Percentiles rank a stretch among this genome's conserved stretches.
These are phyloP conservation scores for Apiospora hydei DNA, from an alignment of 2,329 filamentous ascomycete genomes.

Conservation along the genomic window DNA sequence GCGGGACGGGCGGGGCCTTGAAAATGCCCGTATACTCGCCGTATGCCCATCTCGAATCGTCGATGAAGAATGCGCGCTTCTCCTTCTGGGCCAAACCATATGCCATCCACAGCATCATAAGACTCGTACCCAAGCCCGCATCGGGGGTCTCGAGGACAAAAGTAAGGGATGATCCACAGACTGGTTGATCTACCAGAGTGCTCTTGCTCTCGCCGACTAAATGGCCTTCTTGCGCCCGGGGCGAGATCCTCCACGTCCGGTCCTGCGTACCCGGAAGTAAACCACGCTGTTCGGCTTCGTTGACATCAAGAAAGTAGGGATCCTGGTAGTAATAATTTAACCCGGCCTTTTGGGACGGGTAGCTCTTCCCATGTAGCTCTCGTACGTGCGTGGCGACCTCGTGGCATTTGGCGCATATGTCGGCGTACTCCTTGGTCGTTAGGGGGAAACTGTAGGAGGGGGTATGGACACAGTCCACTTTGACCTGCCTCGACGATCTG, in stretches of 20 bases:
- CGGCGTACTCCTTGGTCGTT: constrained; percentile 67
- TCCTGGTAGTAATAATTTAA: constrained; percentile 68
- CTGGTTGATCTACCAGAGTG: constrained; percentile 53
- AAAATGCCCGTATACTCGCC: constrained; percentile 79
- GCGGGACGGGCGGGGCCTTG: constrained; percentile 66
- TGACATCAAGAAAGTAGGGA: constrained; percentile 75
- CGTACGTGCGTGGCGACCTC: constrained; percentile 68
- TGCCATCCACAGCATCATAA: constrained; percentile 84
- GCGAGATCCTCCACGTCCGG: constrained; percentile 48
- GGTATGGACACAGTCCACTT: constrained; percentile 88
- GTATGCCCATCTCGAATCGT: constrained; percentile 85
- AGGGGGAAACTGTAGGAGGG: constrained; percentile 71
- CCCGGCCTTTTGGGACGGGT: constrained; percentile 53
- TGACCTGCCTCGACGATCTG: constrained; percentile 67
- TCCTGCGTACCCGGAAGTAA: constrained; percentile 60
- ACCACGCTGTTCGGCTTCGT: constrained; percentile 71
- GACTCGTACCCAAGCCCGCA: constrained; percentile 77
- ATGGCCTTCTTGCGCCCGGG: constrained; percentile 38
- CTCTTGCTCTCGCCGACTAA: constrained; percentile 57
- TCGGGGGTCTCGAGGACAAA: constrained; percentile 78
- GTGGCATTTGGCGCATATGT: constrained; percentile 72
- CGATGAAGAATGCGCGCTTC: constrained; percentile 80
- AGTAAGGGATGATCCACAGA: constrained; percentile 77
- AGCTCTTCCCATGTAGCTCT: constrained; percentile 54
- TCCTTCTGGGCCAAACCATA: constrained; percentile 82